Percentiles rank a stretch among this genome's conserved stretches.
phyloP scores from a whole-genome alignment of 306 rosid species.

The Lagenaria siceraria region DNA sequence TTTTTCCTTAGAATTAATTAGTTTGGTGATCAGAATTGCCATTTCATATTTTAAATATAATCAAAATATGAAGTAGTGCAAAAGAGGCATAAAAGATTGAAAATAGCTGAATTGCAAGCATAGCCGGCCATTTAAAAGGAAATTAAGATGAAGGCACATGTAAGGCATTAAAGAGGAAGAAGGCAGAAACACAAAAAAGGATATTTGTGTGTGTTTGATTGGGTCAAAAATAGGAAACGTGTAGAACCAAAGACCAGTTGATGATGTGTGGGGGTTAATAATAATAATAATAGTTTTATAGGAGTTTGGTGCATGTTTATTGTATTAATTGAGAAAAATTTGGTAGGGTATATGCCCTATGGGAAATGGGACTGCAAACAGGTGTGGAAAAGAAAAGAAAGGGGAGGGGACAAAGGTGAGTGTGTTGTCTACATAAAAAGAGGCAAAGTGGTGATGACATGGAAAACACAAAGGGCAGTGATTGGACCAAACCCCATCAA shows the following conservation, averaged over 20 bases:
- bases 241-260: background rate
- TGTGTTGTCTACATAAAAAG: conserved; percentile 2
- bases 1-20: no score
- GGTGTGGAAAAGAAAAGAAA: no score
- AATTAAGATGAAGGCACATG: no score
- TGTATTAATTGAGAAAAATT: background rate
- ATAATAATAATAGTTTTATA: background rate
- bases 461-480: background rate
- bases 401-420: background rate
- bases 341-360: background rate
- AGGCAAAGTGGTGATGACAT: conserved; percentile 7
- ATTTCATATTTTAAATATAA: background rate
- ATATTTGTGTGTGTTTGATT: background rate
- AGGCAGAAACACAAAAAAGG: background rate
- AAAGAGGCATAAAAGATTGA: no score
- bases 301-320: background rate
- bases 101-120: no score
- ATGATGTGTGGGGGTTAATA: background rate
- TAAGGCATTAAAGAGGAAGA: no score
- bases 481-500: background rate
- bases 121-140: no score
- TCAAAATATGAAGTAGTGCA: no score
- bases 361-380: background rate
- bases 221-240: background rate
- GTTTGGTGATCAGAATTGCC: no score